Evolutionary conservation across 2,329 filamentous ascomycete genomes (phyloP), one percentile per base, ranked within the genome.

Genomic region (Blastomyces silverae): DNA sequence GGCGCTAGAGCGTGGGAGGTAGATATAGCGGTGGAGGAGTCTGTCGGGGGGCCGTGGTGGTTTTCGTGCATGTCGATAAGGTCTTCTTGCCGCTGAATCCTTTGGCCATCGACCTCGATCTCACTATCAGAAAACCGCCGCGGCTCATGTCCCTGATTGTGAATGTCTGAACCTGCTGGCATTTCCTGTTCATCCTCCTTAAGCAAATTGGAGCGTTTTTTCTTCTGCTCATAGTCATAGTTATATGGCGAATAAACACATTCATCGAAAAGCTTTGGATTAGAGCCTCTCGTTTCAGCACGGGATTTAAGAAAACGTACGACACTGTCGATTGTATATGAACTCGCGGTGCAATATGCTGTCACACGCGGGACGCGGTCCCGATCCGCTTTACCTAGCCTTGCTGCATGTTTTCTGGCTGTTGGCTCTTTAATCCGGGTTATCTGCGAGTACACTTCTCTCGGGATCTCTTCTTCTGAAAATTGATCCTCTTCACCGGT

Each of bases 361-460:
- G 94, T 97, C 17, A 99, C 94, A 67, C 94, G 84, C 5, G 94
- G 94, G 64, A 99, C 79, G 68, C 88, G 85, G 68, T 91, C 89
- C 64, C 94, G 85, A 75, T 99, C 94, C 50, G 93, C 92, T 77
- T 97, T 99, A 48, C 94, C 94, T 52, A 99, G 78, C 64, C 92
- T 83, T 37, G 94, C 94, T 20, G 94, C 94, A 81, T 97, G 93
- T 71, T 94, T 85, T 67, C 94, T 83, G 10, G 94, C 94, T 0
- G 89, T 96, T 0, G 93, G 92, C 73, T 99, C 94, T 76, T 97
- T 97, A 79, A 99, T 99, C 56, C 94, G 85, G 10, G 93, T 96
- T 76, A 97, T 97, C 76, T 99, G 94, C 34, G 92, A 93, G 79
- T 99, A 99, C 42, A 99, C 94, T 75, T 99, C 94, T 68, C 92